Base-by-base conservation (phyloP, 2,329 filamentous ascomycete genomes). In the Beauveria sp. region DNA sequence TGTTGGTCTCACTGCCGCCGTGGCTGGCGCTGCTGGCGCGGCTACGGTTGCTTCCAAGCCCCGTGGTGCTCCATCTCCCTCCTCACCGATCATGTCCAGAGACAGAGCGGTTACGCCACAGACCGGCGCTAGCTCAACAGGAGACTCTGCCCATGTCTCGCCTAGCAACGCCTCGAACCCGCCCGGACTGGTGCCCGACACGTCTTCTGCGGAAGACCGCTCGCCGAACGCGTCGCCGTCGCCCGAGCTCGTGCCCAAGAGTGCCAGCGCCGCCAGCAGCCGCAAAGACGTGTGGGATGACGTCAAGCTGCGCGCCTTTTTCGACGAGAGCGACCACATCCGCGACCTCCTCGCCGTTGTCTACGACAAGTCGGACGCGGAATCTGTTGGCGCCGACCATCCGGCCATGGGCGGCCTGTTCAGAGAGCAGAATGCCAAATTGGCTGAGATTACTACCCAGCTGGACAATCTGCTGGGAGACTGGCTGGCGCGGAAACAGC, bases 311-410 rank as follows among this genome's bases (percentile, higher is more conserved):
- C 86, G 91, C 63, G 88, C 90, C 16, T 99, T 97, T 75, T 89
- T 97, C 68, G 93, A 97, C 66, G 91, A 94, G 66, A 86, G 91
- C 63, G 87, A 87, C 40, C 91, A 96, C 64, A 91, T 99, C 66
- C 85, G 91, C 55, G 93, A 99, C 71, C 83, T 97, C 71, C 81
- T 97, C 56, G 83, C 92, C 43, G 89, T 99, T 63, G 91, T 99
- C 30, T 92, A 96, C 70, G 92, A 97, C 75, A 96, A 92, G 72
- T 89, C 86, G 16, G 90, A 92, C 62, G 86, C 96, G 18, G 83
- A 86, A 47, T 89, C 91, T 20, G 90, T 88, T 8, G 85, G 88
- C 1, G 82, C 84, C n/a, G 91, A 96, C 61, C 92, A 97, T 72
- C 93, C 93, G 0, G 81, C 96, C 50, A 91, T 89, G 55, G 85